These are phyloP conservation scores for Angomonas ambiguus DNA, from an alignment of 208 protist genomes.

Conservation along the genomic window DNA sequence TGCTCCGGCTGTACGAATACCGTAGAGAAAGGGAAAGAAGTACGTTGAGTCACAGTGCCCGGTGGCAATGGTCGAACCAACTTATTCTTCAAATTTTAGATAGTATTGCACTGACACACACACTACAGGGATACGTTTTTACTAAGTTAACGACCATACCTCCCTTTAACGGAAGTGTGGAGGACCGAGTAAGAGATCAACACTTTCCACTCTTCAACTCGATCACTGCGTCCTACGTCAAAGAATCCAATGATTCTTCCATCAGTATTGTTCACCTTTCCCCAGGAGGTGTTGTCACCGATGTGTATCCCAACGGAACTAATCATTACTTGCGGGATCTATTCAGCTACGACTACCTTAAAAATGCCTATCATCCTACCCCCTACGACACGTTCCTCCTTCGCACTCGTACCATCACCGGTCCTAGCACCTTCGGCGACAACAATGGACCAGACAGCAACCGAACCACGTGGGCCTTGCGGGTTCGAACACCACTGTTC, in stretches of 20 bases:
- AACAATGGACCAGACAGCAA: not conserved
- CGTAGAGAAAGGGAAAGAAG: too few relatives aligned
- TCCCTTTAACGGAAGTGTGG: conserved; percentile 24
- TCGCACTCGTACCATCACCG: not conserved
- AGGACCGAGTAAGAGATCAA: conserved; percentile 24
- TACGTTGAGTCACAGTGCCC: not conserved
- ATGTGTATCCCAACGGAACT: conserved; percentile 16
- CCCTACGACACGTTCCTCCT: not conserved
- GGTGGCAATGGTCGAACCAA: not conserved
- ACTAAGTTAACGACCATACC: conserved; percentile 21
- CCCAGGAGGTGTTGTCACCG: conserved; percentile 33
- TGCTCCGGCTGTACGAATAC: too few relatives aligned
- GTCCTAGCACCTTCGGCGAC: not conserved
- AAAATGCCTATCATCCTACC: not conserved
- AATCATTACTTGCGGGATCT: not conserved
- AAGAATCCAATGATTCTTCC: not conserved
- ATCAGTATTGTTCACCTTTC: conserved; percentile 16
- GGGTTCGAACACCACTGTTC: conserved; percentile 10
- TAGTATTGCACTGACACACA: conserved; percentile 7
- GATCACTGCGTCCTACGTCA: not conserved
- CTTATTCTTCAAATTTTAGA: not conserved
- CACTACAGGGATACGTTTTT: conserved; percentile 27
- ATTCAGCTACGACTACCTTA: not conserved
- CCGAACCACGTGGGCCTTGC: not conserved
- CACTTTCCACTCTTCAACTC: conserved; percentile 15